Base-by-base conservation (phyloP, 2,329 filamentous ascomycete species). In the Aspergillus chevalieri region DNA sequence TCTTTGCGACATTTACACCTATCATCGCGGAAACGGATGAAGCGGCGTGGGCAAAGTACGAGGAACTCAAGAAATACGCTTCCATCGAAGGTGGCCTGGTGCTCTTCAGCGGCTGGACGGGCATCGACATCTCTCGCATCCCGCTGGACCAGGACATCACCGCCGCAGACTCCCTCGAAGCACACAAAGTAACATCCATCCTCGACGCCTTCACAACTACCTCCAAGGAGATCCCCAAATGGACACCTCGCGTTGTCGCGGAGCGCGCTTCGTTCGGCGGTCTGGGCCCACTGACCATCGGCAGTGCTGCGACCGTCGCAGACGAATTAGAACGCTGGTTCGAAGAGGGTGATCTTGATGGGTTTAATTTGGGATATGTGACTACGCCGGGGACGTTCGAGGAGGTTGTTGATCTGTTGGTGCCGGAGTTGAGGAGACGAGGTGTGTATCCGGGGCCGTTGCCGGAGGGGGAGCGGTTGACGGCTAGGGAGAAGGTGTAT, bases 401-500 rank as follows among this genome's bases (percentile, higher is more conserved):
- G 58, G 76, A 78, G 47, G 68, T 78, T 8, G 72, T 78, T 22
- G 73, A 78, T 28, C 51, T 78, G 50, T 57, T 79, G 24, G 63
- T 78, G 33, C 76, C 75, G 0, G 76, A 78, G 57, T 56, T 78
- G 51, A 61, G 72, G 47, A 63, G 63, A 15, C 60, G 74, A 5
- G 71, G 69, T 2, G 28, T 74, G 34, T 74, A 74, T 49, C 62
- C 69, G 4, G 68, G 72, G 24, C 67, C 71, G 14, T 56, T 60
- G n/a, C 41, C 43, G 14, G 58, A 49, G 6, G 46, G 53, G 19
- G 58, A 49, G 7, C 47, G 52, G 15, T 47, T 78, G 22, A 81
- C 78, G 2, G 75, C 76, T 0, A 68, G 81, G 15, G 83, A 86
- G 65, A 84, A 79, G 65, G 68, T 85, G 0, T 85, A 84, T 62